Evolutionary conservation across 495 filamentous ascomycete genomes (phyloP), one percentile per base, ranked within the genome.

Genomic region (Hyaloscypha bicolor): DNA sequence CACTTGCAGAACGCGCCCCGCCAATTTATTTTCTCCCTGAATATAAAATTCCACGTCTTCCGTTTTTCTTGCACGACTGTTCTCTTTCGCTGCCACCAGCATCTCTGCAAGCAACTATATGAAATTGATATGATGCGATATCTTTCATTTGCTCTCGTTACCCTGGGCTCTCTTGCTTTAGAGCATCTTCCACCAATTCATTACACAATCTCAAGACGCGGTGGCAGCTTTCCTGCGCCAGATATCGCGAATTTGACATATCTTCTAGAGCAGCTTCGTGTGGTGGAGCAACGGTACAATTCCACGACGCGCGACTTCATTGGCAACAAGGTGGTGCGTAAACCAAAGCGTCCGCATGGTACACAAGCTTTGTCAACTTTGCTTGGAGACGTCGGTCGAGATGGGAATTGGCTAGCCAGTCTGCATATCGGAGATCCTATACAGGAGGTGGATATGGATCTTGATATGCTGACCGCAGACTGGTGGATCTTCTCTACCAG

Each of bases 381-480:
- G 14, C 39, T 68, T 4, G 66, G 66, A 33, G 66, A 68, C 12
- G 66, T 68, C 9, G 66, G 66, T 8, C 39, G 59, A 52, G 60
- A 63, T 31, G 66, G 66, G 21, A 68, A 68, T 35, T 68, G 66
- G 66, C 63, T 63, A 52, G 60, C 59, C 5, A 60, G 5, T 63
- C 8, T 68, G 9, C 32, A 63, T n/a, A 57, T 68, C 9, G 66
- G 66, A 22, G 66, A 68, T 14, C 66, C 60, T 22, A 21, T 39
- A 21, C 60, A 63, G 33, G 29, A 58, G 9, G 60, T 68, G 8
- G 59, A 68, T 58, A 63, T 63, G 60, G 66, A 68, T 59, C 29
- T 68, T 29, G 60, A 68, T 30, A 68, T 68, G 66, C 30, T 68
- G 37, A 63, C 66, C 2, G 55, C 52, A 35, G 66, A 68, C 37